A percentile compares a stretch with the other conserved stretches of the same genome.
Evolutionary conservation across 1,284 basidiomycete genomes (phyloP).

Genomic region (Sutorius eximius): DNA sequence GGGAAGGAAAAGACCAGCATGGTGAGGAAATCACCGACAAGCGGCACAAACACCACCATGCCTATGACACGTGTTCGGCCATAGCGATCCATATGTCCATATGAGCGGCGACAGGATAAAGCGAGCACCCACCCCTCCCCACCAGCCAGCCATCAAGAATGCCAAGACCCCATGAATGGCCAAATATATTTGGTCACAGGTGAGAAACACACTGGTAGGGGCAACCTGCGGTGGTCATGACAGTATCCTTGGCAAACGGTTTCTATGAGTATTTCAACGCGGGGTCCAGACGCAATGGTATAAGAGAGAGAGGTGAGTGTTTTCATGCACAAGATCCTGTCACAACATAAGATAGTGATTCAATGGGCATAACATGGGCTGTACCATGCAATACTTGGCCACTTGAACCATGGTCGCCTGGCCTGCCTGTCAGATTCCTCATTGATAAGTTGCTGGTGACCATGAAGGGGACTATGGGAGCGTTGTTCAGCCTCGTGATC

Average conservation of each 20-base stretch:
- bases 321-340: not conserved
- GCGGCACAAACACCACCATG: not conserved
- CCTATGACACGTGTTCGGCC: not conserved
- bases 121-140: not conserved
- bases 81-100: not conserved
- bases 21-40: not conserved
- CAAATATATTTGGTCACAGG: not conserved
- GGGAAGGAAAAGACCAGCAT: not conserved
- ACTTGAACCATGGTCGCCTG: not conserved
- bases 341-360: not conserved
- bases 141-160: not conserved
- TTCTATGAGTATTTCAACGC: not conserved
- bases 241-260: not conserved
- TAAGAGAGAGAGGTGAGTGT: not conserved
- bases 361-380: not conserved
- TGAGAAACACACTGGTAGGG: not conserved
- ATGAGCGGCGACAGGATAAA: not conserved
- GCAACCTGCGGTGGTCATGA: not conserved
- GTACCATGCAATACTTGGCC: not conserved
- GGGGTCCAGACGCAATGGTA: not conserved
- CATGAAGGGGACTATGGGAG: not conserved
- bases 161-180: not conserved
- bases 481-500: not conserved
- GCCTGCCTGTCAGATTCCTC: not conserved
- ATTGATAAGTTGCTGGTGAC: not conserved